A percentile compares a stretch with the other conserved stretches of the same genome.
phyloP scores from a whole-genome alignment of 176 grass and related monocot genomes.

The Zizania latifolia region DNA sequence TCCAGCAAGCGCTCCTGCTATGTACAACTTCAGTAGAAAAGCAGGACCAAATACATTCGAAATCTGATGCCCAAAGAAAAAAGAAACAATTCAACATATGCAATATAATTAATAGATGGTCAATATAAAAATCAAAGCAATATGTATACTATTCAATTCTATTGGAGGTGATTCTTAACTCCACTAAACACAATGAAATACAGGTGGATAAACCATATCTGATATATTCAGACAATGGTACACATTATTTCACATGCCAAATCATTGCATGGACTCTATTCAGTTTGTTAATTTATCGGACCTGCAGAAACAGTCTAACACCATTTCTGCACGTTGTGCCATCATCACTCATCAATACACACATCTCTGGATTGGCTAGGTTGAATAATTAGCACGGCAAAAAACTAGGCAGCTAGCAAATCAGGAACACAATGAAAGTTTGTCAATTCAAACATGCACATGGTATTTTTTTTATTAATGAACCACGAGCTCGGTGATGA shows the following conservation, averaged over 20 bases:
- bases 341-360: background rate
- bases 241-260: background rate
- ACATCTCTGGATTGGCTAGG: background rate
- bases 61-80: conserved; percentile 48
- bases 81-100: conserved; percentile 5
- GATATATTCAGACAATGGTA: background rate
- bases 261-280: background rate
- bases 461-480: background rate
- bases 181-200: background rate
- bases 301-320: background rate
- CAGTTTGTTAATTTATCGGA: background rate
- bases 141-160: background rate
- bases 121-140: background rate
- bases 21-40: conserved; percentile 71
- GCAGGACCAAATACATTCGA: conserved; percentile 55
- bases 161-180: background rate
- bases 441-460: background rate
- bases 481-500: background rate
- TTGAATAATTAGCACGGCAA: background rate
- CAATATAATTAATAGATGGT: conserved; percentile 6
- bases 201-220: background rate
- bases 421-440: background rate
- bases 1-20: conserved; percentile 74
- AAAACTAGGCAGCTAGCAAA: background rate
- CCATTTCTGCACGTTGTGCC: background rate